A percentile compares a stretch with the other conserved stretches of the same genome.
Evolutionary conservation across 257 asterid species (phyloP).

Genomic region (Fraxinus cuspidata): DNA sequence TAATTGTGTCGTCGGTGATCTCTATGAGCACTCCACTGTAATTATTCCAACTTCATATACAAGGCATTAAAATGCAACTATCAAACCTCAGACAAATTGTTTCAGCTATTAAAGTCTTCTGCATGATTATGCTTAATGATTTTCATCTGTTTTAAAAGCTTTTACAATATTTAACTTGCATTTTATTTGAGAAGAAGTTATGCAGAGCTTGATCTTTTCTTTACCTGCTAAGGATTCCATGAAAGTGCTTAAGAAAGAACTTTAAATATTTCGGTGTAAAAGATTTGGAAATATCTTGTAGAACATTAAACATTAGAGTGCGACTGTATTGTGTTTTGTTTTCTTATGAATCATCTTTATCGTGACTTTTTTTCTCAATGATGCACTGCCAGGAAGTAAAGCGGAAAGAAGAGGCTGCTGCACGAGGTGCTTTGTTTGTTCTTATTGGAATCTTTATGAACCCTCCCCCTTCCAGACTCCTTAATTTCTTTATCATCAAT

Average conservation of each 20-base stretch:
- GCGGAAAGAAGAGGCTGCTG: slow-evolving; percentile 86
- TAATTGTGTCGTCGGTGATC: background rate
- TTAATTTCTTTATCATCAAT: slow-evolving; percentile 11
- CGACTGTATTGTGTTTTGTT: background rate
- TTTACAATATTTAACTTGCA: background rate
- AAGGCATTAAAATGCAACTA: background rate
- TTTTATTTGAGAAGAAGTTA: background rate
- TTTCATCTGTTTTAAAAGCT: background rate
- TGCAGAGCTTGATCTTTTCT: background rate
- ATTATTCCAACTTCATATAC: background rate
- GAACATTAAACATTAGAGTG: background rate
- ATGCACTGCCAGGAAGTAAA: slow-evolving; percentile 59
- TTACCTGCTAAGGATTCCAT: background rate
- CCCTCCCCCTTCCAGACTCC: background rate
- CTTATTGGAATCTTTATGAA: slow-evolving; percentile 11
- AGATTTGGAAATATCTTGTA: background rate
- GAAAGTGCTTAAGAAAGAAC: background rate
- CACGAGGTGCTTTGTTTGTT: slow-evolving; percentile 60
- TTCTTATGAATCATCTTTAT: background rate
- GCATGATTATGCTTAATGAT: background rate
- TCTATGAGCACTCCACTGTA: background rate
- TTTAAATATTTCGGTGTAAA: background rate
- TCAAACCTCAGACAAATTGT: background rate
- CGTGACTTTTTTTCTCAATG: background rate
- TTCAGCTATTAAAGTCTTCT: background rate